A percentile compares a stretch with the other conserved stretches of the same genome.
phyloP scores from a whole-genome alignment of 2,329 filamentous ascomycete species.

The Phaeosphaeriaceae sp. region DNA sequence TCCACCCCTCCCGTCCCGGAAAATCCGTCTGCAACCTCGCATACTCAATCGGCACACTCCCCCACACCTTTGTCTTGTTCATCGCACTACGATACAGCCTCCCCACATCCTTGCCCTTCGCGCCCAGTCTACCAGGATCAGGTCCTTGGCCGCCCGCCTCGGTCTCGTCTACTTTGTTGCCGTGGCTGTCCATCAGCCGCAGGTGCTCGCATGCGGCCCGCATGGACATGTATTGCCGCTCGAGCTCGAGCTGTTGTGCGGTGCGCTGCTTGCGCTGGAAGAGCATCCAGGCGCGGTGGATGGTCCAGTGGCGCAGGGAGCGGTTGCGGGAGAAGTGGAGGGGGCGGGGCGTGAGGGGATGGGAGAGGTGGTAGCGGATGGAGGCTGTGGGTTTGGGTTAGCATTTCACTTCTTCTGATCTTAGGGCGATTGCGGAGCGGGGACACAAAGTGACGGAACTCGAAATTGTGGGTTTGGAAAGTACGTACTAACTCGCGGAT shows the following conservation, averaged over 20 bases:
- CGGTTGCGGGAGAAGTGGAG: conserved; percentile 89
- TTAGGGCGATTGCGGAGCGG: too few species aligned
- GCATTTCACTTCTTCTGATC: neutral
- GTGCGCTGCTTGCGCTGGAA: conserved; percentile 74
- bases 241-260: conserved; percentile 71
- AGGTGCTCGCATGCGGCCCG: conserved; percentile 84
- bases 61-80: conserved; percentile 87
- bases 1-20: conserved; percentile 82
- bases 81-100: conserved; percentile 86
- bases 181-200: conserved; percentile 57
- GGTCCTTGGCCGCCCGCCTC: conserved; percentile 63
- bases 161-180: conserved; percentile 51
- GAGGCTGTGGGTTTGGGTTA: conserved; percentile 54
- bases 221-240: conserved; percentile 84
- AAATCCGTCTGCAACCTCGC: conserved; percentile 83
- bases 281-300: conserved; percentile 93
- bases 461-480: neutral
- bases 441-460: too few species aligned
- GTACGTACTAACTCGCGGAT: conserved; percentile 44
- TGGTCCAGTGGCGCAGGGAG: conserved; percentile 95
- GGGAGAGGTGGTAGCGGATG: conserved; percentile 74
- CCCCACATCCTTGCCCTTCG: conserved; percentile 62
- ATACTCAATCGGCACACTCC: conserved; percentile 92
- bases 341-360: conserved; percentile 74
- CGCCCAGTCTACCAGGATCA: conserved; percentile 33